phyloP scores from a whole-genome alignment of 331 rosid species.

The Ulmus americana region DNA sequence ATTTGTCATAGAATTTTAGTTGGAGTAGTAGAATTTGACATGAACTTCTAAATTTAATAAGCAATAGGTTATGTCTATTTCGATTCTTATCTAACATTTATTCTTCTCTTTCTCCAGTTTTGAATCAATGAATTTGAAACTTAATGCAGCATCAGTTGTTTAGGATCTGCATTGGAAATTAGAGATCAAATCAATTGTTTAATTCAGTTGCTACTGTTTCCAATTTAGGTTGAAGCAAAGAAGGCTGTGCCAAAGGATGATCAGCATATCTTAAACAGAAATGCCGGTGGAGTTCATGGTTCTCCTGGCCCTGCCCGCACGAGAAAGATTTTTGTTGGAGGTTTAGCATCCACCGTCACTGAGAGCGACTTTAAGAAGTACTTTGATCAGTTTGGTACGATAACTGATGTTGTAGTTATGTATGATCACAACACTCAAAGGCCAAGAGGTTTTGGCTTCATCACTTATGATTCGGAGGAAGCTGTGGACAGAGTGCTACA shows the following conservation, averaged over 20 bases:
- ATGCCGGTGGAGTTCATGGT: conserved; percentile 41
- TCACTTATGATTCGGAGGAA: conserved; percentile 83
- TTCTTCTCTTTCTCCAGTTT: conserved; percentile 16
- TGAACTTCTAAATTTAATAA: background rate
- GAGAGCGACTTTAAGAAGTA: conserved; percentile 74
- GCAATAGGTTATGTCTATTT: background rate
- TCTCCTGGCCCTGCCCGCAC: conserved; percentile 80
- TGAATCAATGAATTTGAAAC: conserved; percentile 11
- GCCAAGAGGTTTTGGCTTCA: conserved; percentile 96
- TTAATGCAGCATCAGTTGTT: conserved; percentile 22
- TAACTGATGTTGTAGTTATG: conserved; percentile 90
- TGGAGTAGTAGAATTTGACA: background rate
- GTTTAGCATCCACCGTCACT: conserved; percentile 76
- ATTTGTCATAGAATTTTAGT: conserved; percentile 14
- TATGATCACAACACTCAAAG: conserved; percentile 92
- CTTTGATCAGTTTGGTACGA: conserved; percentile 78
- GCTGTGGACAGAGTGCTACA: conserved; percentile 78
- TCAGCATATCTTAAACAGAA: conserved; percentile 54
- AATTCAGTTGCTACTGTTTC: conserved; percentile 20
- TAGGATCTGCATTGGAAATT: conserved; percentile 28
- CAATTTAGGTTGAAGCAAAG: conserved; percentile 89
- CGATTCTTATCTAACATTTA: conserved; percentile 1
- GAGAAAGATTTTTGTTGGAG: conserved; percentile 89
- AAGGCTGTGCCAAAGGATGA: conserved; percentile 97
- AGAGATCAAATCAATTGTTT: conserved; percentile 26